phyloP scores from a whole-genome alignment of 1,284 basidiomycete genomes.

The Cryptococcus sp. region DNA sequence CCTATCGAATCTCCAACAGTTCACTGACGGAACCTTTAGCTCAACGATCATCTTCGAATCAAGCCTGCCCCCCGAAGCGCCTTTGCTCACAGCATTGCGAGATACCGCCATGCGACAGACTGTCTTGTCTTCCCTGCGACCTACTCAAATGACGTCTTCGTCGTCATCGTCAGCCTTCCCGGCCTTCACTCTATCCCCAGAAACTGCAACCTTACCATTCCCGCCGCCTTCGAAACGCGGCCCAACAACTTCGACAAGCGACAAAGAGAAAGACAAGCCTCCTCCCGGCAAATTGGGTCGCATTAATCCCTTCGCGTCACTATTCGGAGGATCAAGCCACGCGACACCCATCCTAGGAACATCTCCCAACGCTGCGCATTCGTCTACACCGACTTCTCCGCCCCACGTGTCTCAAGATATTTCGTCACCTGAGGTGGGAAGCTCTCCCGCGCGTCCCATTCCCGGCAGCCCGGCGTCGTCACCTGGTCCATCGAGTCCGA shows the following conservation, averaged over 20 bases:
- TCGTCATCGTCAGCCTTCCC: slow-evolving; percentile 58
- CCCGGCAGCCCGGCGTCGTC: slow-evolving; percentile 38
- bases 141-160: slow-evolving; percentile 35
- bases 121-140: slow-evolving; percentile 39
- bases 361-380: slow-evolving; percentile 13
- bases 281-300: slow-evolving; percentile 31
- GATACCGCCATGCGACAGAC: slow-evolving; percentile 59
- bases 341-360: slow-evolving; percentile 40
- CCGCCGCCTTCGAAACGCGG: slow-evolving; percentile 58
- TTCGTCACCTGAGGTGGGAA: slow-evolving; percentile 28
- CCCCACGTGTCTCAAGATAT: slow-evolving; percentile 1
- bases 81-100: slow-evolving; percentile 64
- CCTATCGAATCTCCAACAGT: background rate
- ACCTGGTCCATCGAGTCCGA: slow-evolving; percentile 48
- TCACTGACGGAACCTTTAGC: slow-evolving; percentile 11
- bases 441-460: slow-evolving; percentile 61
- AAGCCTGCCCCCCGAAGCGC: slow-evolving; percentile 62
- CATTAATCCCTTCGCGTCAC: slow-evolving; percentile 50
- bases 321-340: slow-evolving; percentile 39
- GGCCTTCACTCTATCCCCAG: slow-evolving; percentile 58
- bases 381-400: slow-evolving; percentile 7
- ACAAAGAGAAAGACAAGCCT: slow-evolving; percentile 29
- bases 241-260: slow-evolving; percentile 15
- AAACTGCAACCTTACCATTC: slow-evolving; percentile 64
- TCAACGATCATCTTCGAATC: slow-evolving; percentile 36